Percentiles rank a stretch among this genome's conserved stretches.
Evolutionary conservation across 2,329 filamentous ascomycete species (phyloP).

Genomic region (Scolecobasidium constrictum): DNA sequence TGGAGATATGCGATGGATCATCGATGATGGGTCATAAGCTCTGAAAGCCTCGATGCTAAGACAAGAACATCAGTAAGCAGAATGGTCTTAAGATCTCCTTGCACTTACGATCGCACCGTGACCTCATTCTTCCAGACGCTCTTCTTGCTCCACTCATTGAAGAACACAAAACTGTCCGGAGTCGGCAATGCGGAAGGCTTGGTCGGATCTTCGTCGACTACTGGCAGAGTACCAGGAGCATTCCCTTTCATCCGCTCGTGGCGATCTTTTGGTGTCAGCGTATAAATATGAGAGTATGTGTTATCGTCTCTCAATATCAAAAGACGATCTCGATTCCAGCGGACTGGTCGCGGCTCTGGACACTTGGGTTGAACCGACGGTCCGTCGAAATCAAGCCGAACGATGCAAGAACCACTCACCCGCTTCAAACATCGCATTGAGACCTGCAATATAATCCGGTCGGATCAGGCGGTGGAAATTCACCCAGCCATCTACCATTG

Average conservation of each 20-base stretch:
- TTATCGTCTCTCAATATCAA: too few relatives aligned
- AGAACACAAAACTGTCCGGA: conserved; percentile 25
- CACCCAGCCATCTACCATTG: neutral
- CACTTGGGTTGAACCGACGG: too few relatives aligned
- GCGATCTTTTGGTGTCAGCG: conserved; percentile 23
- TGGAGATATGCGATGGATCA: conserved; percentile 27
- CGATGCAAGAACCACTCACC: too few relatives aligned
- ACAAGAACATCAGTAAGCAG: neutral
- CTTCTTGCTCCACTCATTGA: conserved; percentile 22
- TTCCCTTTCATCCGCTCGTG: conserved; percentile 22
- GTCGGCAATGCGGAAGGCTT: conserved; percentile 22
- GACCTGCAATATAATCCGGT: neutral
- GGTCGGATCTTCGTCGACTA: conserved; percentile 21
- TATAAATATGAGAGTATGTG: too few relatives aligned
- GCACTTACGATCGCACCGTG: conserved; percentile 21
- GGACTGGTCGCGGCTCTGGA: too few relatives aligned
- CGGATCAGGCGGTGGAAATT: neutral
- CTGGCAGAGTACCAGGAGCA: conserved; percentile 19
- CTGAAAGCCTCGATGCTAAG: conserved; percentile 18
- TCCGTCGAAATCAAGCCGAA: too few relatives aligned
- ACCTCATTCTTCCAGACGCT: conserved; percentile 28
- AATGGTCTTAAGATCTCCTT: neutral
- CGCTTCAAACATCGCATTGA: too few relatives aligned
- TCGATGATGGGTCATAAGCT: conserved; percentile 17
- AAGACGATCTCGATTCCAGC: too few relatives aligned